phyloP scores from a whole-genome alignment of 2,329 filamentous ascomycete species.

The Fusarium sp. region DNA sequence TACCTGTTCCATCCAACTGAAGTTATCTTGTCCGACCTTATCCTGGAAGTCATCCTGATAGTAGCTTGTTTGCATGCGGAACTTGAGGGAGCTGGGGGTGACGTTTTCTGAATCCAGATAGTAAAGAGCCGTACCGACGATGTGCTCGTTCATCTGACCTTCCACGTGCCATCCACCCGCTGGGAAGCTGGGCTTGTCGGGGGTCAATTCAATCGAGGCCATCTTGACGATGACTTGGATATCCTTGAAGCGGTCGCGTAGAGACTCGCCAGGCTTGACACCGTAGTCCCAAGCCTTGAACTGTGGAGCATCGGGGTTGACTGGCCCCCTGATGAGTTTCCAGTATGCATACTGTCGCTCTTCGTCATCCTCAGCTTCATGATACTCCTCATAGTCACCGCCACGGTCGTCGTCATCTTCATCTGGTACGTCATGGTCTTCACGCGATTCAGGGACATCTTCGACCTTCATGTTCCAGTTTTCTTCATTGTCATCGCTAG shows the following conservation, averaged over 20 bases:
- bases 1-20: conserved; percentile 22
- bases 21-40: not conserved
- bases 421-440: not conserved
- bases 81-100: conserved; percentile 29
- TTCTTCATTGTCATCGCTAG: conserved; percentile 18
- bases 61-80: conserved; percentile 30
- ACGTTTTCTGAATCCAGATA: conserved; percentile 42
- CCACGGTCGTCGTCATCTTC: not conserved
- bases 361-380: not conserved
- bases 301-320: conserved; percentile 28
- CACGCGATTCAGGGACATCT: not conserved
- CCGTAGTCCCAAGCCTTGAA: conserved; percentile 53
- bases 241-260: conserved; percentile 14
- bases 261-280: not conserved
- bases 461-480: conserved; percentile 17
- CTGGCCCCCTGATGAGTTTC: conserved; percentile 20
- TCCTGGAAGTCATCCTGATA: not conserved
- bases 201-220: conserved; percentile 40
- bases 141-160: conserved; percentile 46
- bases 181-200: conserved; percentile 39
- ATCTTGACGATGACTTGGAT: conserved; percentile 72
- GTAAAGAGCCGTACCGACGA: conserved; percentile 45
- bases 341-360: not conserved
- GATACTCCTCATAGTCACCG: not conserved
- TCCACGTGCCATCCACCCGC: conserved; percentile 41